These are phyloP conservation scores for Fusarium continuum DNA, from an alignment of 2,329 filamentous ascomycete genomes.

Conservation along the genomic window DNA sequence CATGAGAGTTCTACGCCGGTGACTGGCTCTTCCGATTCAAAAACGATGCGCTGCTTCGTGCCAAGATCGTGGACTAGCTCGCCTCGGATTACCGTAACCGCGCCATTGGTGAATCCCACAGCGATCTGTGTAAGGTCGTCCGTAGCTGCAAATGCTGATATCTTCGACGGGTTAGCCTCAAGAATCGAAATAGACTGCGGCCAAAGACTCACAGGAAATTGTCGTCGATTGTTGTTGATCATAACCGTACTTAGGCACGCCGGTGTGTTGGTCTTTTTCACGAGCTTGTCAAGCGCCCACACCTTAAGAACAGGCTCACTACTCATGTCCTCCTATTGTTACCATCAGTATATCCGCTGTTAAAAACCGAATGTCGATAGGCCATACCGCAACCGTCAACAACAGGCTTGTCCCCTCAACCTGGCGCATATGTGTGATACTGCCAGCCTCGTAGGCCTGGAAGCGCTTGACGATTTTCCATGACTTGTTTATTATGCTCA, in stretches of 20 bases:
- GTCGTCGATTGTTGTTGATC: slow-evolving; percentile 89
- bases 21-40: slow-evolving; percentile 95
- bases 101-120: slow-evolving; percentile 94
- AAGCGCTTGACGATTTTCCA: slow-evolving; percentile 91
- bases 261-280: slow-evolving; percentile 92
- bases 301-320: slow-evolving; percentile 91
- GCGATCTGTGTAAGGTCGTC: slow-evolving; percentile 92
- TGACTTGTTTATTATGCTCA: slow-evolving; percentile 85
- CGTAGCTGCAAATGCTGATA: slow-evolving; percentile 87
- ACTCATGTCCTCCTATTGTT: slow-evolving; percentile 78
- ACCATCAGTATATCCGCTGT: slow-evolving; percentile 10
- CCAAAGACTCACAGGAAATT: slow-evolving; percentile 76
- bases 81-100: slow-evolving; percentile 91
- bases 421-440: slow-evolving; percentile 92
- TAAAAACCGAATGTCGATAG: background rate
- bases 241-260: slow-evolving; percentile 86
- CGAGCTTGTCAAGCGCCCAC: slow-evolving; percentile 94
- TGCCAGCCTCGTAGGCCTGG: slow-evolving; percentile 81
- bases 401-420: slow-evolving; percentile 86
- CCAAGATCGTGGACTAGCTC: slow-evolving; percentile 96
- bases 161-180: slow-evolving; percentile 53
- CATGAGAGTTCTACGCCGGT: slow-evolving; percentile 84
- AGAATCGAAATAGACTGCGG: fast-evolving
- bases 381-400: slow-evolving; percentile 74
- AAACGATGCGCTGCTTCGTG: slow-evolving; percentile 91